phyloP scores from a whole-genome alignment of 1,139 yeast species.

The Geotrichum restrictum region DNA sequence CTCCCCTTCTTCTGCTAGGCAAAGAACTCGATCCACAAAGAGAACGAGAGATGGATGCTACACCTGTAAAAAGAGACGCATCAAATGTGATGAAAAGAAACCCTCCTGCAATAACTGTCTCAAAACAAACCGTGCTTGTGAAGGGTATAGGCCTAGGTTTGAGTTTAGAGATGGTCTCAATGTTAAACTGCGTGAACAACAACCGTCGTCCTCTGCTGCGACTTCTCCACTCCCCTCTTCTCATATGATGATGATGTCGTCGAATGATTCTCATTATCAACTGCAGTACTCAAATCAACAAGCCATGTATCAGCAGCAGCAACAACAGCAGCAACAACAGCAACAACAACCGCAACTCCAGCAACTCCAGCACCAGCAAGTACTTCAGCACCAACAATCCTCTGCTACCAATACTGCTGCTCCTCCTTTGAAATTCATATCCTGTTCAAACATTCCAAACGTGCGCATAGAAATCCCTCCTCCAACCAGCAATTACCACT shows the following conservation, averaged over 20 bases:
- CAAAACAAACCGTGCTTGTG: conserved; percentile 29
- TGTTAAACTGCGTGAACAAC: conserved; percentile 1
- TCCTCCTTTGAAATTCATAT: neutral
- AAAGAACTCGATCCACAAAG: conserved; percentile 14
- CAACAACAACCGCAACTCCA: conserved; percentile 2
- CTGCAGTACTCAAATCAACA: neutral
- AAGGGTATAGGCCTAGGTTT: conserved; percentile 21
- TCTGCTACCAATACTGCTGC: neutral
- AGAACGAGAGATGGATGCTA: conserved; percentile 33
- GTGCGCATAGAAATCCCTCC: neutral
- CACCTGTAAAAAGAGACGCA: conserved; percentile 32
- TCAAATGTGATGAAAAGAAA: conserved; percentile 32
- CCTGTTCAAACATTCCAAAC: neutral
- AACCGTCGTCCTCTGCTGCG: neutral
- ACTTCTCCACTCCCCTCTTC: neutral
- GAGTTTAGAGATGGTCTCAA: conserved; percentile 22
- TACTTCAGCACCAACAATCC: neutral
- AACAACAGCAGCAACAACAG: neutral
- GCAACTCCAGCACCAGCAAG: neutral
- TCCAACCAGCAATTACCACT: neutral
- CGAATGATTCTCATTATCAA: neutral
- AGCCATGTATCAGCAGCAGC: neutral
- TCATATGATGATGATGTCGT: neutral
- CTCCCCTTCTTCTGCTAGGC: no score
- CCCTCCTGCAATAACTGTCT: conserved; percentile 30